These are phyloP conservation scores for Chrysanthemum lavandulifolium DNA, from an alignment of 129 eudicot species.

Conservation along the genomic window DNA sequence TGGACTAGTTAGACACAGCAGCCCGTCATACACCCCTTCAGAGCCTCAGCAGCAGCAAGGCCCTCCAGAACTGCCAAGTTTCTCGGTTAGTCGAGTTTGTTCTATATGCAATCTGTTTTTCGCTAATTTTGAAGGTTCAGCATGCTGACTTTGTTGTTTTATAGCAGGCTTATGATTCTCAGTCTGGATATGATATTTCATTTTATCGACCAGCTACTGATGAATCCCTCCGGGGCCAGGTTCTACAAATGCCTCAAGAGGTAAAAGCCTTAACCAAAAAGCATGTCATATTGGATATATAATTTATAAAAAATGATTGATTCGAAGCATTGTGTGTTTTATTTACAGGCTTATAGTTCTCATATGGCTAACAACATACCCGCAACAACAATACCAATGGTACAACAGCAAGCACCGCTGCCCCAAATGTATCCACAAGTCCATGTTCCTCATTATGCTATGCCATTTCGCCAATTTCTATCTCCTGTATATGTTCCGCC, in stretches of 20 bases:
- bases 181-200: constrained; percentile 66
- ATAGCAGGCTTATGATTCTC: constrained; percentile 75
- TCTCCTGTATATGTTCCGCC: constrained; percentile 95
- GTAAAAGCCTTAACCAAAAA: constrained; percentile 27
- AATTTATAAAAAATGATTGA: background rate
- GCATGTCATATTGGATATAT: too few species aligned
- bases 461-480: constrained; percentile 81
- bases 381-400: constrained; percentile 66
- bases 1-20: constrained; percentile 52
- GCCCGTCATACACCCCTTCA: constrained; percentile 53
- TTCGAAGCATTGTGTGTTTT: constrained; percentile 9
- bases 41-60: constrained; percentile 62
- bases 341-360: constrained; percentile 52
- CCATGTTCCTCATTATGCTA: constrained; percentile 72
- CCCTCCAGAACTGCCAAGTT: constrained; percentile 60
- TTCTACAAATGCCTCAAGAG: constrained; percentile 74
- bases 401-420: constrained; percentile 71
- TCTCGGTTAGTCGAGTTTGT: constrained; percentile 58
- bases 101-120: background rate
- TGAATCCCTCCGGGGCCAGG: constrained; percentile 62
- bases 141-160: constrained; percentile 25
- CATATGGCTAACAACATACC: constrained; percentile 58
- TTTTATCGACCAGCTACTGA: constrained; percentile 70
- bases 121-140: background rate
- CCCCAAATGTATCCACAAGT: constrained; percentile 94